These are phyloP conservation scores for Aspergillus sp. DNA, from an alignment of 2,329 filamentous ascomycete species.

Conservation along the genomic window DNA sequence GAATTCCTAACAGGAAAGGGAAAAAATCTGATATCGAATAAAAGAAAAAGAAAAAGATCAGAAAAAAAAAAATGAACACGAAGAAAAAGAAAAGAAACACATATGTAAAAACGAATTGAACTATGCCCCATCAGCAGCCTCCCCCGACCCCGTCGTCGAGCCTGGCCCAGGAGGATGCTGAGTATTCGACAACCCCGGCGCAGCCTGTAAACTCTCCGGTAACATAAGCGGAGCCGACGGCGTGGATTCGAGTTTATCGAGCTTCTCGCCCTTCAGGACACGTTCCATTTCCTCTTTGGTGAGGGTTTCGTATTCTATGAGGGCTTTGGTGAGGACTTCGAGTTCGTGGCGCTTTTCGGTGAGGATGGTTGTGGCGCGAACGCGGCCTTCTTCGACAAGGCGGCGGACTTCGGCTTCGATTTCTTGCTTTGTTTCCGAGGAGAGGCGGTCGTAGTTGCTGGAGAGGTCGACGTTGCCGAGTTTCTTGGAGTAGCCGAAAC, in stretches of 20 bases:
- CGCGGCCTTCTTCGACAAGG: conserved; percentile 72
- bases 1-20: too few species aligned
- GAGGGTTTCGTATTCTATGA: conserved; percentile 91
- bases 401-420: conserved; percentile 86
- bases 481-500: conserved; percentile 78
- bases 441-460: conserved; percentile 72
- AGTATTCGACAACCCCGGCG: not conserved
- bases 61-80: not conserved
- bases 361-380: conserved; percentile 65
- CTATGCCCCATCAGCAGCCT: too few species aligned
- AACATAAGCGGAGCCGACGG: conserved; percentile 56
- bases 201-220: conserved; percentile 45
- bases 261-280: conserved; percentile 77
- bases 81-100: not conserved
- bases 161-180: too few species aligned
- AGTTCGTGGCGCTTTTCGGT: conserved; percentile 72
- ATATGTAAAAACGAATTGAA: too few species aligned
- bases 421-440: conserved; percentile 73
- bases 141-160: too few species aligned
- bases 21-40: too few species aligned
- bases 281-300: conserved; percentile 83
- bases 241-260: conserved; percentile 59
- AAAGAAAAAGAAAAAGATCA: too few species aligned
- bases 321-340: conserved; percentile 76
- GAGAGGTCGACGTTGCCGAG: conserved; percentile 87